Evolutionary conservation across 352 stramenopile genomes (phyloP).

Genomic region (Phytophthora pseudosyringae): DNA sequence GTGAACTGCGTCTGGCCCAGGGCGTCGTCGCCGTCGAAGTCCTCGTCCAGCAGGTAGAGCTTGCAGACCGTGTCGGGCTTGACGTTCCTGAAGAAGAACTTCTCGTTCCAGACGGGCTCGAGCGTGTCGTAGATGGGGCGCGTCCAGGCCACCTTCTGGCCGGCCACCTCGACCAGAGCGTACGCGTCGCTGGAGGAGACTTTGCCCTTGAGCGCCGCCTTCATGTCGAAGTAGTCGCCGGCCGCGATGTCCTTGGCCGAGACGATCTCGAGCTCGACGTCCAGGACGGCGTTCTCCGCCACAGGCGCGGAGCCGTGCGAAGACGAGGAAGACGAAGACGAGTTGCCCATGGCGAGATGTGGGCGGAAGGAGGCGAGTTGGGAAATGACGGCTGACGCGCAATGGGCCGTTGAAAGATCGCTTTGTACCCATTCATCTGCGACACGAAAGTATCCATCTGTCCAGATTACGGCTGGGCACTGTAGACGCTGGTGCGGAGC

Average conservation of each 20-base stretch:
- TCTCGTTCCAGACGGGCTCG: slow-evolving; percentile 48
- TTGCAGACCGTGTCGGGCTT: slow-evolving; percentile 43
- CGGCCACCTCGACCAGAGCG: slow-evolving; percentile 42
- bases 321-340: slow-evolving; percentile 23
- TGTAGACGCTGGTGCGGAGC: slow-evolving; percentile 11
- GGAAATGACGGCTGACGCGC: slow-evolving; percentile 12
- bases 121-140: slow-evolving; percentile 41
- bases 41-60: slow-evolving; percentile 46
- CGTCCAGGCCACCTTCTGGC: slow-evolving; percentile 46
- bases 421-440: slow-evolving; percentile 18
- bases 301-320: slow-evolving; percentile 1
- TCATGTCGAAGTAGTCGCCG: slow-evolving; percentile 38
- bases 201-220: slow-evolving; percentile 35
- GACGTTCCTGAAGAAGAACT: slow-evolving; percentile 50
- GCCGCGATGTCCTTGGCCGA: slow-evolving; percentile 42
- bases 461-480: slow-evolving; percentile 21
- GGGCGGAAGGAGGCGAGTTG: slow-evolving; percentile 1
- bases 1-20: slow-evolving; percentile 44
- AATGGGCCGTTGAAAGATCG: slow-evolving; percentile 16
- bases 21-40: slow-evolving; percentile 39
- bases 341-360: slow-evolving; percentile 29
- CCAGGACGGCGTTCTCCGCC: slow-evolving; percentile 26
- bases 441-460: slow-evolving; percentile 35
- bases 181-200: slow-evolving; percentile 46
- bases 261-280: slow-evolving; percentile 46